These are phyloP conservation scores for Colletotrichum ledebouriae DNA, from an alignment of 2,329 filamentous ascomycete species.

Conservation along the genomic window DNA sequence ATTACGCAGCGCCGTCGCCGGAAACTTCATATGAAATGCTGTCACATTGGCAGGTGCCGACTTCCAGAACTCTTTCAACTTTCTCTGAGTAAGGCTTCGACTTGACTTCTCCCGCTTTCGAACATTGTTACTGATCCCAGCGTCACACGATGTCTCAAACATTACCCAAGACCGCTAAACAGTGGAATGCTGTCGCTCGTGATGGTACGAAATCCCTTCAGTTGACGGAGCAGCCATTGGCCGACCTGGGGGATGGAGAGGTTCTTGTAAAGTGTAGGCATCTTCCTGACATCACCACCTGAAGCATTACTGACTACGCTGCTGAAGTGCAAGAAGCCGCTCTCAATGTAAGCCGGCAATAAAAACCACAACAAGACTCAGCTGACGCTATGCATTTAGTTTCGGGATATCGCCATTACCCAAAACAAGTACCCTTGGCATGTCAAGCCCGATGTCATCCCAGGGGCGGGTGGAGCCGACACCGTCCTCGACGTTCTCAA, in stretches of 20 bases:
- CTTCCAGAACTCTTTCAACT: too few species aligned
- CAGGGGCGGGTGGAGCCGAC: slow-evolving; percentile 65
- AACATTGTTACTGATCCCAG: not conserved
- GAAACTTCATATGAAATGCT: too few species aligned
- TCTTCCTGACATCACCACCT: slow-evolving; percentile 47
- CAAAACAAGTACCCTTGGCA: slow-evolving; percentile 52
- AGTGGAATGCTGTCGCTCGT: slow-evolving; percentile 30
- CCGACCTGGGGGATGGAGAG: slow-evolving; percentile 33
- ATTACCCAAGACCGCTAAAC: slow-evolving; percentile 1
- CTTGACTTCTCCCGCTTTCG: not conserved
- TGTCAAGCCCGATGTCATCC: slow-evolving; percentile 45
- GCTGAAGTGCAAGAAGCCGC: slow-evolving; percentile 47
- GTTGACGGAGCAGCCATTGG: slow-evolving; percentile 16
- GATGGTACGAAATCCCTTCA: slow-evolving; percentile 23
- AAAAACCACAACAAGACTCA: too few species aligned
- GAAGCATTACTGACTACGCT: slow-evolving; percentile 61
- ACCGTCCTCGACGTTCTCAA: slow-evolving; percentile 64
- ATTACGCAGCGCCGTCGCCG: too few species aligned
- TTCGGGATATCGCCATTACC: slow-evolving; percentile 28
- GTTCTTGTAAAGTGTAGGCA: slow-evolving; percentile 37
- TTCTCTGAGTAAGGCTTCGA: too few species aligned
- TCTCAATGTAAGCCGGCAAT: slow-evolving; percentile 24
- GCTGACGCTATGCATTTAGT: slow-evolving; percentile 12
- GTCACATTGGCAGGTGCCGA: too few species aligned
- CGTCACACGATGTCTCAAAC: slow-evolving; percentile 4